These are phyloP conservation scores for Clitoria ternatea DNA, from an alignment of 306 rosid species.

Conservation along the genomic window DNA sequence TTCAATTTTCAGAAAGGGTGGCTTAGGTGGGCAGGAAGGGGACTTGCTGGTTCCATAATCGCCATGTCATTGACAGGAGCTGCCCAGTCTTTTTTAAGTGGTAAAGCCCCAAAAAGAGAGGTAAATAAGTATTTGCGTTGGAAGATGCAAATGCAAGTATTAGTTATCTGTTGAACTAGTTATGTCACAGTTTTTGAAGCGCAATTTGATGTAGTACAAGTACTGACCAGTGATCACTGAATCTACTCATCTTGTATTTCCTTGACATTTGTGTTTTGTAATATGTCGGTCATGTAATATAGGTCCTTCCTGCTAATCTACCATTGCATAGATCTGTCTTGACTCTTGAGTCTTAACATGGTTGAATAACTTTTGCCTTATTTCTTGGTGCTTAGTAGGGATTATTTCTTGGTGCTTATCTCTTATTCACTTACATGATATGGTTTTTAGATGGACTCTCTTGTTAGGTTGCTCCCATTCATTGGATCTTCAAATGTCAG, in stretches of 20 bases:
- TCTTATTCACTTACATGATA: background rate
- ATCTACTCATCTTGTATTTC: background rate
- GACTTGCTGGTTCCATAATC: slow-evolving; percentile 56
- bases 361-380: background rate
- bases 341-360: background rate
- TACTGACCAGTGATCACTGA: background rate
- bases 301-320: background rate
- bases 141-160: background rate
- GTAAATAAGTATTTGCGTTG: slow-evolving; percentile 25
- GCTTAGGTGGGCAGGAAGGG: slow-evolving; percentile 79
- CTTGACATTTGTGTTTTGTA: background rate
- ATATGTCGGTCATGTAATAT: background rate
- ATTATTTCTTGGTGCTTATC: background rate
- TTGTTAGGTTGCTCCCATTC: slow-evolving; percentile 66
- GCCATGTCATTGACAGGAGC: slow-evolving; percentile 58
- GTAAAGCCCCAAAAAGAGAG: slow-evolving; percentile 64
- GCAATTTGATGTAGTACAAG: too few species aligned
- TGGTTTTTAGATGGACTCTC: slow-evolving; percentile 65
- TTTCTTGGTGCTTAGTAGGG: background rate
- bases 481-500: slow-evolving; percentile 68
- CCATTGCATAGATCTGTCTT: background rate
- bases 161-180: background rate
- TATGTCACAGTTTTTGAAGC: too few species aligned
- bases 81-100: slow-evolving; percentile 45
- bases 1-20: slow-evolving; percentile 64